Evolutionary conservation across 2,329 filamentous ascomycete species (phyloP), one percentile per base, ranked within the genome.

Genomic region (Leptographium galeiforme): DNA sequence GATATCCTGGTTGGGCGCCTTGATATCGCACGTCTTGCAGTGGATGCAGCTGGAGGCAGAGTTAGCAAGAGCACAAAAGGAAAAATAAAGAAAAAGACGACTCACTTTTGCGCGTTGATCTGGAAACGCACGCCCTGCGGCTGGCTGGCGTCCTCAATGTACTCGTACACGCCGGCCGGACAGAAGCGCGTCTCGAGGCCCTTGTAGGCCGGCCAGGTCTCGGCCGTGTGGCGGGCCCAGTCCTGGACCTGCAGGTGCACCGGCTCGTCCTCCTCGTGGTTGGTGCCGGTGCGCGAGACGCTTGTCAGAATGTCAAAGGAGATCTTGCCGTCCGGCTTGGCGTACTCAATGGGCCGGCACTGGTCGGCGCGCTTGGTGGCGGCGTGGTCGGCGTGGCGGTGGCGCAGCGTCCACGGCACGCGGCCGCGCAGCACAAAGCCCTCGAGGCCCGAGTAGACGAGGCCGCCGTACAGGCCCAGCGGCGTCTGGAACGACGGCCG

Each of bases 21-120:
- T 98, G 73, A 98, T 98, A 69, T 98, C 93, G 68, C 93, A 98
- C 14, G 93, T 98, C 78, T 98, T 98, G 78, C 93, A 98, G 71
- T 98, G 93, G 59, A 98, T 95, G 68, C 93, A 98, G 71, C 90
- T 95, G 61, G 18, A 5, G 6, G 32, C n/a, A n/a, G 52, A 44
- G 34, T 16, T 4, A 16, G 38, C 3, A 45, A 16, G 6, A 45
- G 19, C 5, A 13, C 12, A 25, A 46, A 14, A 18, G 16, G 19
- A 13, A 7, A 39, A 41, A 32, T 7, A 16, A n/a, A 38, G 43
- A 34, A 11, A 8, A 12, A 12, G 50, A 1, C 50, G 65, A 66
- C 88, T 81, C 76, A 95, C 89, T 96, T 97, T 68, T 97, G 91
- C 49, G 90, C 74, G 64, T 97, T 97, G 66, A 98, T 98, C 72